Conservation (phyloP, 805 yeast species). For the Myxozyma sirexii region DNA sequence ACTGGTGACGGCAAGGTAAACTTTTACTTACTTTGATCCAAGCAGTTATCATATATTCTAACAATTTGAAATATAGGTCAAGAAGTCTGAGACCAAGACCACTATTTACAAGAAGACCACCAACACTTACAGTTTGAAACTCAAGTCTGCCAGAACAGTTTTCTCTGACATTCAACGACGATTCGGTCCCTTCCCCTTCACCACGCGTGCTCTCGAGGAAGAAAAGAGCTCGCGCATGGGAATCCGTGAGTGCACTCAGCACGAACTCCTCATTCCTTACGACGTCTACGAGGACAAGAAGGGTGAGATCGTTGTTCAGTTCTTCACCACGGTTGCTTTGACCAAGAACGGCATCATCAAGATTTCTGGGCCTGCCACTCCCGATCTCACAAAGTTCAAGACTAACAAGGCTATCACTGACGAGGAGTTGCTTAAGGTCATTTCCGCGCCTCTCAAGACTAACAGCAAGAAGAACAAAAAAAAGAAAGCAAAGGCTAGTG, state of each 20-base stretch:
- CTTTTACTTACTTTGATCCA: background rate
- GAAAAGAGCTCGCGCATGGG: conserved; percentile 75
- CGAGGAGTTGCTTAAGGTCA: conserved; percentile 51
- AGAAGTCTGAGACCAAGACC: conserved; percentile 60
- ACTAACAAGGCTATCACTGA: conserved; percentile 60
- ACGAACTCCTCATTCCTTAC: conserved; percentile 66
- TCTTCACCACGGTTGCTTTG: conserved; percentile 72
- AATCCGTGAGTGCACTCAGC: conserved; percentile 69
- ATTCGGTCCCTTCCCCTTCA: conserved; percentile 68
- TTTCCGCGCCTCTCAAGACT: conserved; percentile 56
- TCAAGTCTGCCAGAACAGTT: conserved; percentile 68
- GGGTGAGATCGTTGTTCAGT: conserved; percentile 68
- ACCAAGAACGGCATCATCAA: conserved; percentile 73
- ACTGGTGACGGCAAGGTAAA: conserved; percentile 68
- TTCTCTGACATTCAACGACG: conserved; percentile 69
- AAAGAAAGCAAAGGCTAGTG: conserved; percentile 39
- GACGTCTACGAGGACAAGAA: conserved; percentile 70
- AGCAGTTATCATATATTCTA: background rate
- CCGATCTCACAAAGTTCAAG: conserved; percentile 55
- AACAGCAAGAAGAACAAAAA: conserved; percentile 51
- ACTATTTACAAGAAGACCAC: conserved; percentile 72
- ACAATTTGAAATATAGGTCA: conserved; percentile 29
- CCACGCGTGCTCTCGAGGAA: conserved; percentile 65
- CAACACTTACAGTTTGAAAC: conserved; percentile 62
- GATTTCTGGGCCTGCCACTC: conserved; percentile 55